phyloP scores from a whole-genome alignment of 345 rosid species.

The Gossypium sturtianum region DNA sequence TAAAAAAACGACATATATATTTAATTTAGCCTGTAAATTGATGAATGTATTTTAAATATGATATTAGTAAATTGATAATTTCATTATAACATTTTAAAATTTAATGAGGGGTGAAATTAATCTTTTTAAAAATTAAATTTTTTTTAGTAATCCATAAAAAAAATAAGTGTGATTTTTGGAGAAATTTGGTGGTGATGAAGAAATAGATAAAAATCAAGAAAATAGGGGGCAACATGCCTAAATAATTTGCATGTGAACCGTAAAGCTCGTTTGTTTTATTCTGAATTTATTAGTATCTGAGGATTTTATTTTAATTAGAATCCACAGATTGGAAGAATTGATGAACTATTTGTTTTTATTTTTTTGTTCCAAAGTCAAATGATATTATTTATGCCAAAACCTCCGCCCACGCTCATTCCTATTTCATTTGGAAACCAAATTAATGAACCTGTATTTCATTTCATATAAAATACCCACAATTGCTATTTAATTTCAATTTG shows the following conservation, averaged over 20 bases:
- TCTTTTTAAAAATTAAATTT: not conserved
- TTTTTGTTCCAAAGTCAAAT: not conserved
- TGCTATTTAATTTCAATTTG: too few relatives aligned
- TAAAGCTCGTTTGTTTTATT: slow-evolving; percentile 1
- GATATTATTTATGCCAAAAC: not conserved
- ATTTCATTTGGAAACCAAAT: too few relatives aligned
- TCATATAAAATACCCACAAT: too few relatives aligned
- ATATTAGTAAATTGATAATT: too few relatives aligned
- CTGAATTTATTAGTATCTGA: not conserved
- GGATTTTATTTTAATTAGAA: not conserved
- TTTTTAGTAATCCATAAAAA: not conserved
- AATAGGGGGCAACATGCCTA: not conserved
- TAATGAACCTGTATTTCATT: too few relatives aligned
- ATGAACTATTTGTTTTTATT: not conserved
- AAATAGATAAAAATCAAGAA: not conserved
- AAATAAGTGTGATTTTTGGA: not conserved
- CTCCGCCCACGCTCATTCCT: not conserved
- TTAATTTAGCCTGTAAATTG: too few relatives aligned
- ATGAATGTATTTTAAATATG: too few relatives aligned
- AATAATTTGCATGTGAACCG: not conserved
- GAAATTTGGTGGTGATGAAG: not conserved
- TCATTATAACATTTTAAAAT: too few relatives aligned
- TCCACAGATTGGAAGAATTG: not conserved
- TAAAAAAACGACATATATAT: too few relatives aligned
- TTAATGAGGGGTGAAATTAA: not conserved